These are phyloP conservation scores for Botrytis tulipae DNA, from an alignment of 2,329 filamentous ascomycete species.

Conservation along the genomic window DNA sequence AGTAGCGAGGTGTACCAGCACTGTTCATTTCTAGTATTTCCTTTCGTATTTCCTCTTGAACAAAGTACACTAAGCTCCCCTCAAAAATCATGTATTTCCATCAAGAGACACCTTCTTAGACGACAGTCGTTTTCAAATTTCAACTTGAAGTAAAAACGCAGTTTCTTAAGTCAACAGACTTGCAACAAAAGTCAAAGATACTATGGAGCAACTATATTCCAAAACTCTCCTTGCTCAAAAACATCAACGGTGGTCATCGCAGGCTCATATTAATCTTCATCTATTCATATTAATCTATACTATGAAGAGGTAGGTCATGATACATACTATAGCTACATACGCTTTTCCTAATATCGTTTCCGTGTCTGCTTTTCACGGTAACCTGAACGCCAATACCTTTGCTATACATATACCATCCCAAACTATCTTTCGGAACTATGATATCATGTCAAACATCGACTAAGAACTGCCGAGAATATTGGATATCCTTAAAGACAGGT, in stretches of 20 bases:
- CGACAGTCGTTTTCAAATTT: neutral
- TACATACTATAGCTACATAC: constrained; percentile 9
- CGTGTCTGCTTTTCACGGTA: neutral
- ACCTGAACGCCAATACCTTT: constrained; percentile 17
- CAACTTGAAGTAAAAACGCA: neutral
- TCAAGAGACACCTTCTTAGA: neutral
- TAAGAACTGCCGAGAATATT: constrained; percentile 54
- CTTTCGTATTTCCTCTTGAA: neutral
- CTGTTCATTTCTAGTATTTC: neutral
- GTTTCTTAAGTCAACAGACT: neutral
- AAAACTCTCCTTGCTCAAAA: neutral
- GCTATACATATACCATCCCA: constrained; percentile 7
- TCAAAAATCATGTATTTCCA: too few species aligned
- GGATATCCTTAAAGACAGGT: constrained; percentile 79
- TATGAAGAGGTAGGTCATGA: constrained; percentile 1
- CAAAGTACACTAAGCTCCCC: neutral
- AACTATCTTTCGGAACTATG: neutral
- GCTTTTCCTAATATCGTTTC: neutral
- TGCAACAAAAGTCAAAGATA: neutral
- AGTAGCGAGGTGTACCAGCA: neutral
- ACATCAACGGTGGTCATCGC: neutral
- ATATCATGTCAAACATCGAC: neutral
- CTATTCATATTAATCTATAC: constrained; percentile 3
- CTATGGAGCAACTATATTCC: neutral
- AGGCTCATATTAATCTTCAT: neutral